A percentile compares a stretch with the other conserved stretches of the same genome.
phyloP scores from a whole-genome alignment of 2,329 filamentous ascomycete species.

The Penicillium occitanis region DNA sequence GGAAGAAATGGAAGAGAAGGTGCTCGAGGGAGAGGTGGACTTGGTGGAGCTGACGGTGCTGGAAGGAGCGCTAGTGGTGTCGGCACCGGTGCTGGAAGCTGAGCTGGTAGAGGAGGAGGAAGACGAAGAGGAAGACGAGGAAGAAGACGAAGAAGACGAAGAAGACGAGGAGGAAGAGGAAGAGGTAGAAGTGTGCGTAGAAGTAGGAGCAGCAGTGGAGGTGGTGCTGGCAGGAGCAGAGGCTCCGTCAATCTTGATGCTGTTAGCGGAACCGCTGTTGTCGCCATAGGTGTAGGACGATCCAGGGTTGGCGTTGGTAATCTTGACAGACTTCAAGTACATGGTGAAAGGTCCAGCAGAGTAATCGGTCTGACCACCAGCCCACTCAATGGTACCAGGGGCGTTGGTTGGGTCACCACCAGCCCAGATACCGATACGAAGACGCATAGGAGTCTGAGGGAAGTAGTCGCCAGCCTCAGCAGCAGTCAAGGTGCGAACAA shows the following conservation, averaged over 20 bases:
- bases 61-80: not conserved
- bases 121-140: not conserved
- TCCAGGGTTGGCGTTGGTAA: constrained; percentile 57
- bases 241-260: constrained; percentile 73
- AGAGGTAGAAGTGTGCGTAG: constrained; percentile 2
- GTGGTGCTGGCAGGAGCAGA: constrained; percentile 1
- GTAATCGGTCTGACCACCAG: constrained; percentile 69
- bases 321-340: constrained; percentile 64
- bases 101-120: not conserved
- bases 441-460: constrained; percentile 72
- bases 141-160: not conserved
- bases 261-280: constrained; percentile 60
- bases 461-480: constrained; percentile 61
- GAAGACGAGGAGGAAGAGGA: not conserved
- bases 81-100: not conserved
- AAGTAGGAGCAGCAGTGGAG: constrained; percentile 3
- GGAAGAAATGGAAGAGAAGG: constrained; percentile 26
- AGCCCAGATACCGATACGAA: constrained; percentile 69
- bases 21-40: constrained; percentile 38
- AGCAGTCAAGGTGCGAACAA: constrained; percentile 62
- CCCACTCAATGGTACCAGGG: constrained; percentile 63
- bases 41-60: constrained; percentile 26
- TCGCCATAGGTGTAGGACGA: constrained; percentile 67
- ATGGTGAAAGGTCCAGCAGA: constrained; percentile 67
- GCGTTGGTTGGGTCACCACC: constrained; percentile 55